phyloP scores from a whole-genome alignment of 2,329 filamentous ascomycete genomes.

The Daldinia sp. region DNA sequence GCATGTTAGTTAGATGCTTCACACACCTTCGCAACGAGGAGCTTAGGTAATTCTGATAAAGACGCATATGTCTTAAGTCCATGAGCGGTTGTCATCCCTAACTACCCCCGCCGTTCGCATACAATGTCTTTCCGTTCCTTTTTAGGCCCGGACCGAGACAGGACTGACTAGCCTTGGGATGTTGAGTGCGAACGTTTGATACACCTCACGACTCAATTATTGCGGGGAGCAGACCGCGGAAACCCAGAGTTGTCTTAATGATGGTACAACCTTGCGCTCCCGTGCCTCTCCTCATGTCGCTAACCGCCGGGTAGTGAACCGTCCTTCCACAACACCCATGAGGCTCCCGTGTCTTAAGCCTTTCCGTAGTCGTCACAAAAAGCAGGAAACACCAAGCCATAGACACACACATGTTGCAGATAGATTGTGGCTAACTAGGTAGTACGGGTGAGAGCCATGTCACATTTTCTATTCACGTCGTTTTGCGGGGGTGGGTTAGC shows the following conservation, averaged over 20 bases:
- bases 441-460: background rate
- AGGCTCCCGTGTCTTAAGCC: constrained; percentile 3
- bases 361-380: background rate
- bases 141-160: constrained; percentile 28
- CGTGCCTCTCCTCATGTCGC: constrained; percentile 2
- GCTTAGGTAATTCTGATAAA: constrained; percentile 2
- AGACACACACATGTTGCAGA: constrained; percentile 2
- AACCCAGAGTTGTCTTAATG: background rate
- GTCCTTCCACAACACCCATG: background rate
- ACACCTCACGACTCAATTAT: background rate
- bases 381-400: constrained; percentile 3
- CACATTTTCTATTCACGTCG: constrained; percentile 10
- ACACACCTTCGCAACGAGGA: background rate
- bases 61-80: constrained; percentile 12
- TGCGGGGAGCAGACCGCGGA: background rate
- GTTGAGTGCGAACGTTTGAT: constrained; percentile 5
- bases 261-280: background rate
- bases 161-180: constrained; percentile 14
- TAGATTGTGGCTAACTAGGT: constrained; percentile 24
- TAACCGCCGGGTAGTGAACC: constrained; percentile 3
- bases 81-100: constrained; percentile 14
- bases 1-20: background rate
- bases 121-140: constrained; percentile 25
- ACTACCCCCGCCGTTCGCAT: background rate
- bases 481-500: constrained; percentile 7